Base-by-base conservation (phyloP, 1,139 yeast species). In the Lodderomyces jiufengensis region DNA sequence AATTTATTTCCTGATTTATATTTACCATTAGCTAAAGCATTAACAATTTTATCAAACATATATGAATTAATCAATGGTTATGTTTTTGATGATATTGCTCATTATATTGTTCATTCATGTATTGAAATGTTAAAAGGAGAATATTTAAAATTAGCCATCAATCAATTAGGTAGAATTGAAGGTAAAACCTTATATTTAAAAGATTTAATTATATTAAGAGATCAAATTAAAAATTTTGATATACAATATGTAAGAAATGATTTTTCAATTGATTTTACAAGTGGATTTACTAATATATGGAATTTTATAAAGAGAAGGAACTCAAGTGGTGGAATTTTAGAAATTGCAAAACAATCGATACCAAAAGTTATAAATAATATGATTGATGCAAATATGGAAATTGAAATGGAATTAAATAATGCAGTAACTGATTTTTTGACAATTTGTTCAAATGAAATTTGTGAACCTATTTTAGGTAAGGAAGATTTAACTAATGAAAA, bases 51-150 rank as follows among this genome's bases (percentile, higher is more conserved):
- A 24, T 81, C 90, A 16, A 84, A 79, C 51, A 82, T 90, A 15
- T 85, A 87, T 53, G 95, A 86, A 51, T 66, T 88, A 47, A 75
- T 90, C 18, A 80, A 82, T 45, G 77, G 84, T 1, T 66, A 76
- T 8, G 85, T 88, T 1, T 90, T 90, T 61, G 95, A 88, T 52
- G 95, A 87, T 52, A 61, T 90, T 44, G 95, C 97, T 0, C 95
- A 88, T 54, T 78, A 84, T 38, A 80, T 87, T 39, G 86, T 90
- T 5, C 95, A 86, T 52, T 76, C 84, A 32, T 83, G 95, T 48
- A 73, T 90, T 27, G 55, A 63, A 28, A 35, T 84, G 78, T 22
- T 69, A 72, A 55, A 73, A 63, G 55, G 66, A 52, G 49, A 62
- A 25, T 85, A 84, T 6, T 76, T 73, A 46, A 63, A 43, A 60